phyloP scores from a whole-genome alignment of 2,329 filamentous ascomycete genomes.

The Fusarium decemcellulare region DNA sequence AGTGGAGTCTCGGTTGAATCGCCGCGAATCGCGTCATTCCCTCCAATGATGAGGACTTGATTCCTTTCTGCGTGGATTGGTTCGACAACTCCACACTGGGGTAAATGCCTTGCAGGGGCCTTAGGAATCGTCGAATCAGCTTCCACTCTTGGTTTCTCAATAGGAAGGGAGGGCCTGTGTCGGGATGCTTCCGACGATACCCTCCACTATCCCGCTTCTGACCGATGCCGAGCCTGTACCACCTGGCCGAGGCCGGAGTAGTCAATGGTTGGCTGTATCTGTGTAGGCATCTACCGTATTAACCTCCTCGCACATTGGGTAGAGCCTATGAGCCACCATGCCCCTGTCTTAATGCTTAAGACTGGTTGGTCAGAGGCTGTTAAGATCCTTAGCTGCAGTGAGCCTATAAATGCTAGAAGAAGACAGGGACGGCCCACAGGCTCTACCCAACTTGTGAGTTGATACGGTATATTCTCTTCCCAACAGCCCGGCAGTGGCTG shows the following conservation, averaged over 20 bases:
- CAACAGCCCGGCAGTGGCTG: too few species aligned
- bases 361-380: too few species aligned
- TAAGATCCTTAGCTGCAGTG: too few species aligned
- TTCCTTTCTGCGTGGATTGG: slow-evolving; percentile 37
- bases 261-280: neutral
- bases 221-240: neutral
- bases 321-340: too few species aligned
- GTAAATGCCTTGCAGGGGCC: neutral
- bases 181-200: slow-evolving; percentile 23
- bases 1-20: slow-evolving; percentile 13
- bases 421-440: too few species aligned
- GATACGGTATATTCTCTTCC: too few species aligned
- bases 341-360: too few species aligned
- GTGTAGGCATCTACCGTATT: too few species aligned
- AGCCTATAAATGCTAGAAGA: too few species aligned
- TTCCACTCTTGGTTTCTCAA: neutral
- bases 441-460: too few species aligned
- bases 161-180: neutral
- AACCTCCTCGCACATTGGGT: too few species aligned
- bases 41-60: slow-evolving; percentile 42
- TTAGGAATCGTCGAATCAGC: neutral
- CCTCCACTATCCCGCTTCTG: slow-evolving; percentile 7
- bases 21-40: slow-evolving; percentile 41
- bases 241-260: slow-evolving; percentile 21
- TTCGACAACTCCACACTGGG: slow-evolving; percentile 24